Evolutionary conservation across 441 rosid species (phyloP), one percentile per base, ranked within the genome.

Genomic region (Flueggea neowawraea): DNA sequence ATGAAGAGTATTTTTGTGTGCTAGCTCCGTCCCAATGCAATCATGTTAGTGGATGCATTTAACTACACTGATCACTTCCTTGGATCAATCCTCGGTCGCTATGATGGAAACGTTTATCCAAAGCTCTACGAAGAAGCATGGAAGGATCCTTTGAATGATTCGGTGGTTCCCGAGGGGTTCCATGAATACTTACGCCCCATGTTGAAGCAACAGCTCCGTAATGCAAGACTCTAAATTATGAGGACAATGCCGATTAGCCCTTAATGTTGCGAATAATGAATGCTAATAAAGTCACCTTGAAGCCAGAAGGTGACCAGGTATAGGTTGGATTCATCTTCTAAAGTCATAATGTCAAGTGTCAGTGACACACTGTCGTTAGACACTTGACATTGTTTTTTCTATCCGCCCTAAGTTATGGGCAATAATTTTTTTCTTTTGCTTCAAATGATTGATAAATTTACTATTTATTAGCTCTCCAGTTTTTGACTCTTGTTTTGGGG

Each of bases 111-210:
- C n/a, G 96, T 89, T 52, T 94, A 91, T 69, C 95, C 90, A 0
- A 89, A 81, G 45, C 88, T 94, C 2, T 84, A 85, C 0, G 95
- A 91, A 71, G 95, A 80, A 53, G 97, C 98, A 2, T 87, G 93
- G 98, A 91, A 91, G 79, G 96, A 91, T 71, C 98, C 98, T 59
- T 73, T 91, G 59, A 94, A 94, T 47, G 98, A 94, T 48, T 72
- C 90, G 0, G 91, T 87, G 13, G 90, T 91, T 60, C 91, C 95
- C 13, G 98, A 94, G 73, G 98, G 97, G 45, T 91, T 84, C 79
- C 82, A 83, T 0, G 97, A 94, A 63, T 94, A 85, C 67, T 39
- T 89, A 31, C 79, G 80, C 47, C 98, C 97, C 12, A 14, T 94
- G 73, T 67, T 94, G 58, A 91, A 84, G 84, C 97, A 84, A 73